A percentile compares a stretch with the other conserved stretches of the same genome.
Evolutionary conservation across 352 stramenopile genomes (phyloP).

Genomic region (Phytophthora crassamura): DNA sequence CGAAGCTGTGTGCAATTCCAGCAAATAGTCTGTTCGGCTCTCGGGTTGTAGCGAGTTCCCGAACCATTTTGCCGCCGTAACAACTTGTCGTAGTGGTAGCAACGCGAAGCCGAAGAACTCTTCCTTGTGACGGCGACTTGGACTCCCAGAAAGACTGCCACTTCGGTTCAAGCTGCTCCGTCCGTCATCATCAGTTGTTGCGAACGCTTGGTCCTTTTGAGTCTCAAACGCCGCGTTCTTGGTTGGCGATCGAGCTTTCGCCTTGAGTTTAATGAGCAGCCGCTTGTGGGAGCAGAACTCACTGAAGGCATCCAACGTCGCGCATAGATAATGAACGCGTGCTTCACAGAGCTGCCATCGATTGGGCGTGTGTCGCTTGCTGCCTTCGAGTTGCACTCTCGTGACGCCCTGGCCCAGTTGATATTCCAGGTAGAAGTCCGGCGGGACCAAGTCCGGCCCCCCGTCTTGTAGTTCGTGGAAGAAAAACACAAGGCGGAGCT

Average conservation of each 20-base stretch:
- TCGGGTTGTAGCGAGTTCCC: conserved; percentile 59
- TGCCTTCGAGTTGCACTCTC: conserved; percentile 72
- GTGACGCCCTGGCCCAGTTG: conserved; percentile 71
- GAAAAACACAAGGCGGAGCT: conserved; percentile 80
- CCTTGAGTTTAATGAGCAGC: conserved; percentile 76
- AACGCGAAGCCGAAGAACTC: conserved; percentile 63
- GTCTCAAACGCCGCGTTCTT: neutral
- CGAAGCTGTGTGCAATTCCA: conserved; percentile 67
- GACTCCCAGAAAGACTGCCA: neutral
- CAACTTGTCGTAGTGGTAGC: conserved; percentile 59
- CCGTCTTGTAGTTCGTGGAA: conserved; percentile 87
- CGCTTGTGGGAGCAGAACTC: conserved; percentile 73
- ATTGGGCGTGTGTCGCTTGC: conserved; percentile 81
- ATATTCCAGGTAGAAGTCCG: conserved; percentile 83
- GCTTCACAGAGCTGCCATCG: conserved; percentile 86
- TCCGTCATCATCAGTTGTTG: neutral
- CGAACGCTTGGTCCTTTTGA: neutral
- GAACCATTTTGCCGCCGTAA: conserved; percentile 66
- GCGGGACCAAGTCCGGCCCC: conserved; percentile 52
- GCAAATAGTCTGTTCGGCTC: conserved; percentile 63
- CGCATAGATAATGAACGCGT: conserved; percentile 69
- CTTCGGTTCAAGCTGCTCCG: neutral
- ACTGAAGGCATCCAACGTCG: conserved; percentile 70
- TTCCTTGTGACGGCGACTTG: conserved; percentile 21
- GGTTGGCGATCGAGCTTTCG: conserved; percentile 15